Base-by-base conservation (phyloP, 306 rosid species). In the Vigna radiata region DNA sequence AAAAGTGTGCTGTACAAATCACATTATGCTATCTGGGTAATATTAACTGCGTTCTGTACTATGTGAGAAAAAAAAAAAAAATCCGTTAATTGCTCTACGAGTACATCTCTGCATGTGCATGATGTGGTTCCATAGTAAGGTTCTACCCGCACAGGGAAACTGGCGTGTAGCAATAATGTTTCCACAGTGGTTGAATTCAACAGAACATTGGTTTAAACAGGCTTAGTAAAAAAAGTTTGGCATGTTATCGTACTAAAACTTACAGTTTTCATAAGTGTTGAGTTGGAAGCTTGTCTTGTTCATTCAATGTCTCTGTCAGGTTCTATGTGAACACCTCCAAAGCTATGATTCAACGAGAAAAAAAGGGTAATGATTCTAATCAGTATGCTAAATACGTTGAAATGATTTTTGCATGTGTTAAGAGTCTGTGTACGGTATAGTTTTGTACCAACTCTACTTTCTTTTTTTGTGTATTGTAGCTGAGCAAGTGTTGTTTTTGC, bases 401-500 rank as follows among this genome's bases (percentile, higher is more conserved):
- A 44, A 44, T 44, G 48, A 39, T 70, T 70, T n/a, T 21, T 37
- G 31, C 66, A 71, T 63, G 78, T 63, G 67, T 62, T 46, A 16
- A 29, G 48, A 11, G 25, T 25, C 46, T 18, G 1, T 43, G 77
- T 75, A 66, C 23, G 53, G 43, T 60, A 17, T 36, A 50, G 33
- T 75, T 75, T 70, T n/a, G 17, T 29, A 66, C 71, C 78, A 80
- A 65, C 74, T 49, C 19, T 62, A n/a, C 31, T 50, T 63, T 31
- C 14, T 54, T 15, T 55, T 41, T 60, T 33, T 16, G 64, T 59
- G 64, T 52, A 72, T 61, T 81, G 86, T 54, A 86, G 82, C 81
- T 62, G 79, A 87, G 89, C 88, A 85, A 87, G 87, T 73, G 78
- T 85, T 73, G 67, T 48, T 68, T 82, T 54, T 46, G 72, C 73